phyloP scores from a whole-genome alignment of 495 filamentous ascomycete genomes.

The Ramalina intermedia region DNA sequence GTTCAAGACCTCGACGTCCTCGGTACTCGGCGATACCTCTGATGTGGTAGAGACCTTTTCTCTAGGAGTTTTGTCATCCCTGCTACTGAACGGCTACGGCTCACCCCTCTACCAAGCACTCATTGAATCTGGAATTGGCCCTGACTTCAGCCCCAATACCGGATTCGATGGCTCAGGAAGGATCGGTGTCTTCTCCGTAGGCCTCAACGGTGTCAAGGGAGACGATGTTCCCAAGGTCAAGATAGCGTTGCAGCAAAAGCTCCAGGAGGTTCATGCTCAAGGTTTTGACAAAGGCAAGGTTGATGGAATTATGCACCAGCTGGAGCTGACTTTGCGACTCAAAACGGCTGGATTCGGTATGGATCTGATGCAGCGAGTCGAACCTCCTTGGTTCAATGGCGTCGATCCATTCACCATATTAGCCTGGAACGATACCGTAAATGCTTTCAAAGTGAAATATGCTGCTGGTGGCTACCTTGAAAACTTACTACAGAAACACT shows the following conservation, averaged over 20 bases:
- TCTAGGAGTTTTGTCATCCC: constrained; percentile 58
- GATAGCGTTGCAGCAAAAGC: constrained; percentile 50
- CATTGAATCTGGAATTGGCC: constrained; percentile 80
- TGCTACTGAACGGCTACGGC: constrained; percentile 86
- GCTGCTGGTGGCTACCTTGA: constrained; percentile 68
- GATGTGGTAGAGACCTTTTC: constrained; percentile 81
- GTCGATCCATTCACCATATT: constrained; percentile 81
- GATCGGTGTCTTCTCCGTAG: constrained; percentile 74
- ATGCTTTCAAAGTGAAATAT: constrained; percentile 60
- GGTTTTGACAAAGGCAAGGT: constrained; percentile 84
- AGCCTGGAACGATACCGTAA: constrained; percentile 76
- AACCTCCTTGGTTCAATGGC: constrained; percentile 88
- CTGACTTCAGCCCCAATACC: constrained; percentile 86
- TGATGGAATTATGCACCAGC: constrained; percentile 81
- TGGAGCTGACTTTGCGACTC: constrained; percentile 81
- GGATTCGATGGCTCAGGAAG: constrained; percentile 71
- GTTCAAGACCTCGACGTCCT: constrained; percentile 83
- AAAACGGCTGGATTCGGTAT: constrained; percentile 93
- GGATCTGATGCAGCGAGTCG: constrained; percentile 71
- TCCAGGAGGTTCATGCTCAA: constrained; percentile 46
- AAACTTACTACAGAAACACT: constrained; percentile 72
- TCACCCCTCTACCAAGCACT: constrained; percentile 85
- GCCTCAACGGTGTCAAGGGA: constrained; percentile 71
- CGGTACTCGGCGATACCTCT: constrained; percentile 71
- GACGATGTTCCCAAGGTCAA: constrained; percentile 65